Evolutionary conservation across 176 grass and related monocot species (phyloP).

Genomic region (Oryza glaberrima): DNA sequence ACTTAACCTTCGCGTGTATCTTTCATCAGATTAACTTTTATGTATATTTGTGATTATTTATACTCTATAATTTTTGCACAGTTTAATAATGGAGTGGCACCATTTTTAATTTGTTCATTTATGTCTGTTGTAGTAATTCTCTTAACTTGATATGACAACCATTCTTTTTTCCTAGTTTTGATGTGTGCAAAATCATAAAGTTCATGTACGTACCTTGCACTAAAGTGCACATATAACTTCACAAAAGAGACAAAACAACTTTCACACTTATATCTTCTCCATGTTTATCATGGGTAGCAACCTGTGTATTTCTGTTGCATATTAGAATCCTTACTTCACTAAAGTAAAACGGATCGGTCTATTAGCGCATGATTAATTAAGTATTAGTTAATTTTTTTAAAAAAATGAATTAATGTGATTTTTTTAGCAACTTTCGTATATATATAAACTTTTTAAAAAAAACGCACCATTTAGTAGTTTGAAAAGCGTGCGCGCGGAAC

Average conservation of each 20-base stretch:
- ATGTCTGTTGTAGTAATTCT: not conserved
- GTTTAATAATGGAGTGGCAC: not conserved
- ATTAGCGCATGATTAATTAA: too few species aligned
- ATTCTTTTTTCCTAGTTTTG: not conserved
- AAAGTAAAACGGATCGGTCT: too few species aligned
- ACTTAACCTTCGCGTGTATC: not conserved
- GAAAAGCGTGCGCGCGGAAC: too few species aligned
- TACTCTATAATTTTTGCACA: not conserved
- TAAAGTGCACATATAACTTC: not conserved
- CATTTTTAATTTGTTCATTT: not conserved
- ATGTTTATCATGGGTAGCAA: not conserved
- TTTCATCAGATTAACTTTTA: too few species aligned
- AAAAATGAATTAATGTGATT: too few species aligned
- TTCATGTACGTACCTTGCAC: not conserved
- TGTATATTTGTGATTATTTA: not conserved
- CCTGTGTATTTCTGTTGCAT: constrained; percentile 7
- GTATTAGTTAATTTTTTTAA: too few species aligned
- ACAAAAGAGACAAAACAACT: too few species aligned
- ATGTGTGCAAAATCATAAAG: constrained; percentile 7
- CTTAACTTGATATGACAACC: not conserved
- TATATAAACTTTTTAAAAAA: too few species aligned
- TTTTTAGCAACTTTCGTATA: too few species aligned
- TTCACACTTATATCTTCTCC: not conserved
- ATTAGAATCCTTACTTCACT: constrained; percentile 21
- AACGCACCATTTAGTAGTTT: too few species aligned